These are phyloP conservation scores for Aspergillus campestris DNA, from an alignment of 495 filamentous ascomycete species.

Conservation along the genomic window DNA sequence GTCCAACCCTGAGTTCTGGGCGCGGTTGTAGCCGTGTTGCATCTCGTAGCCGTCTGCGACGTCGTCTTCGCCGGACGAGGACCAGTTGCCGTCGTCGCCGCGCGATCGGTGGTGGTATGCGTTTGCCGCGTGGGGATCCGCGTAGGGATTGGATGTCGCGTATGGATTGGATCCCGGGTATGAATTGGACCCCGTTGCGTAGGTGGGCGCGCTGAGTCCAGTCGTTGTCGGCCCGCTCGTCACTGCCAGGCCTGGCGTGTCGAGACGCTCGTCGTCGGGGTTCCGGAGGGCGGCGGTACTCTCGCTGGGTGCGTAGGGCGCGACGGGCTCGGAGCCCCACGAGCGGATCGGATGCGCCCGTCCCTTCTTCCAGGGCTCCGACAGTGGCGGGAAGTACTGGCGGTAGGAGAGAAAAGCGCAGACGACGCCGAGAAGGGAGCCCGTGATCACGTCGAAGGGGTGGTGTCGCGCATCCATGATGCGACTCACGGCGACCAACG, in stretches of 20 bases:
- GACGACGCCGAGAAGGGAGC: constrained; percentile 53
- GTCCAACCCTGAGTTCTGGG: constrained; percentile 16
- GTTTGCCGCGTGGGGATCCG: constrained; percentile 17
- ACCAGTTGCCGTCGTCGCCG: constrained; percentile 33
- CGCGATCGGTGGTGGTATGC: constrained; percentile 21
- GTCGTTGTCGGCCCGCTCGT: not conserved
- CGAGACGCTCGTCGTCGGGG: constrained; percentile 24
- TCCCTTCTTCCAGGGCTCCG: constrained; percentile 50
- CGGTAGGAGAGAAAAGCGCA: constrained; percentile 43
- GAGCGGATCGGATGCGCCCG: constrained; percentile 54
- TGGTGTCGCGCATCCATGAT: constrained; percentile 81
- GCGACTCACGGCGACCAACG: constrained; percentile 46
- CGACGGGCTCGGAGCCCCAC: constrained; percentile 38
- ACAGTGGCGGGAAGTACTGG: constrained; percentile 50
- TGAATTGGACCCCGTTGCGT: constrained; percentile 7
- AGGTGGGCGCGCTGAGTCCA: not conserved
- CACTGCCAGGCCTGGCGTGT: constrained; percentile 6
- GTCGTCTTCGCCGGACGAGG: constrained; percentile 37
- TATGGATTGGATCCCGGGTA: not conserved
- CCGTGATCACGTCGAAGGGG: constrained; percentile 81
- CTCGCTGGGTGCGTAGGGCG: constrained; percentile 8
- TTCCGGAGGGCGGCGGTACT: constrained; percentile 26
- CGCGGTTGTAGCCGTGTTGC: constrained; percentile 26
- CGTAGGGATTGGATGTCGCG: too few relatives aligned
- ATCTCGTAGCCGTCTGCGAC: constrained; percentile 33